Conservation (phyloP, 371 early-diverging fungal genomes). For the Rhizopus delemar region DNA sequence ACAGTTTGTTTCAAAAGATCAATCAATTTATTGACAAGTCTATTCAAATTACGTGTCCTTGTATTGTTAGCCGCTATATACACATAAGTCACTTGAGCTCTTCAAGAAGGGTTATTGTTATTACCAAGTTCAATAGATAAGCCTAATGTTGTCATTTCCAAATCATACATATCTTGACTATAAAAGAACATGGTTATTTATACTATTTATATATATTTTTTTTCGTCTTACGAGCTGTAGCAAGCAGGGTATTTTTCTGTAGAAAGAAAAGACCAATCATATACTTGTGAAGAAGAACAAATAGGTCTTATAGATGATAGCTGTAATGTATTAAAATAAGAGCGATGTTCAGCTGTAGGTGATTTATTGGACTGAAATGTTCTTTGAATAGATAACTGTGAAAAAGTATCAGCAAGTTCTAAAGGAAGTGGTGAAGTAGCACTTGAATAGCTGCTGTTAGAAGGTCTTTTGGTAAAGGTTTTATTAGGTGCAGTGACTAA, state of each 20-base stretch:
- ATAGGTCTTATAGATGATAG: constrained; percentile 47
- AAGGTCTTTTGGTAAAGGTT: constrained; percentile 34
- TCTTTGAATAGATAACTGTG: constrained; percentile 9
- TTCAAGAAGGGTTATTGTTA: constrained; percentile 7
- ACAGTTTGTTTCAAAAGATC: constrained; percentile 54
- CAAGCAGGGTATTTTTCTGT: constrained; percentile 52
- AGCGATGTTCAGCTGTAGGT: constrained; percentile 17
- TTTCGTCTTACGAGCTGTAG: constrained; percentile 42
- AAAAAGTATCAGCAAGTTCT: constrained; percentile 36
- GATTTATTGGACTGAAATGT: constrained; percentile 9
- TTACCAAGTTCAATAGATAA: constrained; percentile 68
- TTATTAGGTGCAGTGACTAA: constrained; percentile 40
- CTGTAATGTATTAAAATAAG: constrained; percentile 43
- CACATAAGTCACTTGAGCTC: constrained; percentile 2
- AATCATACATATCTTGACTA: constrained; percentile 74
- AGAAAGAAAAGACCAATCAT: constrained; percentile 41
- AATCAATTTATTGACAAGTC: constrained; percentile 60
- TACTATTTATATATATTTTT: background rate
- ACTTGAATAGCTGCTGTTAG: constrained; percentile 16
- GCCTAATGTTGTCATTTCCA: constrained; percentile 70
- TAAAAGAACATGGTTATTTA: background rate
- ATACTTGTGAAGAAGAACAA: constrained; percentile 35
- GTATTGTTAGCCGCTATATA: constrained; percentile 63
- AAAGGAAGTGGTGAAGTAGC: constrained; percentile 20
- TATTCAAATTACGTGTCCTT: constrained; percentile 69